Base-by-base conservation (phyloP, 129 eudicot species). In the Ambrosia artemisiifolia region DNA sequence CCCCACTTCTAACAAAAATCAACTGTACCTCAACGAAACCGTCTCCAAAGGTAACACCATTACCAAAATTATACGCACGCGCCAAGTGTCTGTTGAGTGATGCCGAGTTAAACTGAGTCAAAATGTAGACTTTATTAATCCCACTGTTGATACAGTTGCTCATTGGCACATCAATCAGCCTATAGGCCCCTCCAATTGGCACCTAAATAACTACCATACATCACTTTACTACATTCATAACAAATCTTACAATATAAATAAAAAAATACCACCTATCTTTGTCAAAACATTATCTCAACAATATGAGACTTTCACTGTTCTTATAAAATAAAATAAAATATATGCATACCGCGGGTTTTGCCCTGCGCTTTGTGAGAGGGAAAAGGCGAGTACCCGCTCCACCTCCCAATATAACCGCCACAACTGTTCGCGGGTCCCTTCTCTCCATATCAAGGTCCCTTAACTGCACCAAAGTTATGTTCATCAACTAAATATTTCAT, bases 141-240 rank as follows among this genome's bases (percentile, higher is more conserved):
- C 97, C 97, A 54, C 99, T 94, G 71, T 94, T 94, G 68, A 94
- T 90, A 68, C 99, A 94, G 82, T 94, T 94, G 79, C 99, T 94
- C 97, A 94, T 90, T 5, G 99, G 99, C 42, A 94, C 97, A 73
- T 94, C 99, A 43, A 94, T 90, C 55, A 94, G 77, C 81, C 99
- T 80, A 60, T 94, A 94, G 7, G 97, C 96, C 74, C 97, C 99
- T 74, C 97, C 99, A 48, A 94, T 88, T 2, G 99, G 97, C 48
- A 93, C 98, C 98, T 93, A 73, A 48, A 34, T 46, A 73, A 69
- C 47, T 32, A 74, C 61, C 73, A 63, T 51, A 71, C 34, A 65
- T 78, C 61, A 63, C 28, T 43, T 33, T 17, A 50, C 77, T 46
- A 57, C 82, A 71, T 63, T 77, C 72, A 2, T 56, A 51, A 63